Evolutionary conservation across 2,329 filamentous ascomycete genomes (phyloP).

Genomic region (Microcyclosporella mali): DNA sequence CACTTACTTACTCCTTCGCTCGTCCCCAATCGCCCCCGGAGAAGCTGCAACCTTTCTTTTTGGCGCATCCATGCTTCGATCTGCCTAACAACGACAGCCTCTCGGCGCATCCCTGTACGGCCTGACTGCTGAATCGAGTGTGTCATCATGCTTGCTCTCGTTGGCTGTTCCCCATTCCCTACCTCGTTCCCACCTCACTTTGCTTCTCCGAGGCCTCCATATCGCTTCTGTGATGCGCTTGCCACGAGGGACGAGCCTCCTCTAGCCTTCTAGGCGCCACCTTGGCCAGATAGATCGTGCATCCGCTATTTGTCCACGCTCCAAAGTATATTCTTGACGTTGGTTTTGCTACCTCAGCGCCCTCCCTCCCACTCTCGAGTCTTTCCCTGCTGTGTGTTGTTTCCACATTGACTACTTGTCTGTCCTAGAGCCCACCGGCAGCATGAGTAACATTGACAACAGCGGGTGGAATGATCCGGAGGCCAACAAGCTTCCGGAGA

Average conservation of each 20-base stretch:
- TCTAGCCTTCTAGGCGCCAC: constrained; percentile 3
- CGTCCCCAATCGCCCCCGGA: too few relatives aligned
- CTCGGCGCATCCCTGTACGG: too few relatives aligned
- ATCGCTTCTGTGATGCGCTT: constrained; percentile 11
- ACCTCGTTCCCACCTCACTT: background rate
- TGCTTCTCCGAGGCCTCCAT: constrained; percentile 14
- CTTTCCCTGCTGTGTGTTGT: background rate
- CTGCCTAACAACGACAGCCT: too few relatives aligned
- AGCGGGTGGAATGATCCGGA: constrained; percentile 42
- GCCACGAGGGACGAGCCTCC: background rate
- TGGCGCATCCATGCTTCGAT: too few relatives aligned
- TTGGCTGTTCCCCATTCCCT: too few relatives aligned
- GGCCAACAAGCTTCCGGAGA: constrained; percentile 41
- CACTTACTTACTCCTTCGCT: too few relatives aligned
- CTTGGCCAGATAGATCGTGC: constrained; percentile 14
- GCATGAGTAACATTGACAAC: constrained; percentile 39
- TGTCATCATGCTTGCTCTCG: constrained; percentile 9
- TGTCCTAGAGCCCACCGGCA: constrained; percentile 7
- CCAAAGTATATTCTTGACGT: constrained; percentile 6
- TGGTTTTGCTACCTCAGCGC: background rate
- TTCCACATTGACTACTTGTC: background rate
- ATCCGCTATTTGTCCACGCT: constrained; percentile 5
- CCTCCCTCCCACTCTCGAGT: background rate
- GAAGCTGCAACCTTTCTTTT: too few relatives aligned
- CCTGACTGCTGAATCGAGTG: too few relatives aligned